Percentiles rank a stretch among this genome's conserved stretches.
Evolutionary conservation across 179 eudicot species (phyloP).

Genomic region (Corrigiola litoralis): DNA sequence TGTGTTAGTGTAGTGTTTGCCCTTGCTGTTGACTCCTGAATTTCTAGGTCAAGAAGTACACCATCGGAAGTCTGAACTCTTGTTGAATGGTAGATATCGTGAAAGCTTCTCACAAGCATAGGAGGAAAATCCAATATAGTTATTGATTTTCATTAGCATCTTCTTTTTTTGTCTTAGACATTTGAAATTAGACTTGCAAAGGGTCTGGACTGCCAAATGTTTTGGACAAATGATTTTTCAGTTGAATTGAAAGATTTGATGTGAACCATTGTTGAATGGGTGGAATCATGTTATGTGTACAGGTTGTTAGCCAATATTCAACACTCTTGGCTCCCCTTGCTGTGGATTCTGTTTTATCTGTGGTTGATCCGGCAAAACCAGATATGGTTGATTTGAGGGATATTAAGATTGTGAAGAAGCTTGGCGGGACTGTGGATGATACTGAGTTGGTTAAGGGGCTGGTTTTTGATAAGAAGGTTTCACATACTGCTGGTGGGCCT

Average conservation of each 20-base stretch:
- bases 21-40: too few relatives aligned
- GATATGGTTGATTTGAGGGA: conserved; percentile 84
- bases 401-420: conserved; percentile 82
- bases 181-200: too few relatives aligned
- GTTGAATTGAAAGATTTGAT: background rate
- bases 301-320: conserved; percentile 89
- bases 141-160: too few relatives aligned
- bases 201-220: too few relatives aligned
- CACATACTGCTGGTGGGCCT: conserved; percentile 78
- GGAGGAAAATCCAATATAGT: too few relatives aligned
- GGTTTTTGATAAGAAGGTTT: conserved; percentile 94
- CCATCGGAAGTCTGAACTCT: too few relatives aligned
- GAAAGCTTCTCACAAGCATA: too few relatives aligned
- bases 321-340: conserved; percentile 87
- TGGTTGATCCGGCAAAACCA: conserved; percentile 72
- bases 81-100: too few relatives aligned
- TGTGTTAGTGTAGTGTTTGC: too few relatives aligned
- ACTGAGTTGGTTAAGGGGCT: conserved; percentile 80
- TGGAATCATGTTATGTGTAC: background rate
- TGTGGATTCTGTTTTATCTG: conserved; percentile 80
- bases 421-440: conserved; percentile 93
- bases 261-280: background rate
- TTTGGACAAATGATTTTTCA: too few relatives aligned
- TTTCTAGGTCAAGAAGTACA: too few relatives aligned
- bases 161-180: too few relatives aligned